Conservation (phyloP, 176 grass and related monocot species). For the Paspalum vaginatum region DNA sequence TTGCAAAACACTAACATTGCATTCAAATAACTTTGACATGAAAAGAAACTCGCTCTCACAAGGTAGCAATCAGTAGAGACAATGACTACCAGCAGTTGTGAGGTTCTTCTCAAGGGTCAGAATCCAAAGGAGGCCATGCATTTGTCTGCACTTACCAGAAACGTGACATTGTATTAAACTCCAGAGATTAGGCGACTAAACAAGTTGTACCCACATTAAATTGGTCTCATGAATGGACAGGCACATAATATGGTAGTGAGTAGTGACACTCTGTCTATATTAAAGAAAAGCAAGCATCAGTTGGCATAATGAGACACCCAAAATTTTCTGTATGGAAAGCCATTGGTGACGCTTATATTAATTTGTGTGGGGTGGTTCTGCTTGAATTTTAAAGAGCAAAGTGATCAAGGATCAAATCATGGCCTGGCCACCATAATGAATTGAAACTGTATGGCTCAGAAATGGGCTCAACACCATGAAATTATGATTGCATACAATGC, state of each 20-base stretch:
- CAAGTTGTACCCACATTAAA: conserved; percentile 26
- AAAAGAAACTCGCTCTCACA: neutral
- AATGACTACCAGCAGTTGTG: conserved; percentile 31
- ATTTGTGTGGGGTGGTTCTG: conserved; percentile 5
- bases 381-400: conserved; percentile 11
- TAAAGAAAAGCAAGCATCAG: conserved; percentile 13
- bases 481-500: too few relatives aligned
- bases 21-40: neutral
- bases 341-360: neutral
- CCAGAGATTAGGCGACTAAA: conserved; percentile 37
- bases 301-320: conserved; percentile 17
- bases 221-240: conserved; percentile 1
- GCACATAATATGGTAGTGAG: neutral
- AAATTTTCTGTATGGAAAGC: conserved; percentile 14
- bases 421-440: neutral
- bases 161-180: conserved; percentile 1
- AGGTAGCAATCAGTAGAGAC: neutral
- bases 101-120: conserved; percentile 37
- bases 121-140: conserved; percentile 3
- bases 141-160: conserved; percentile 34
- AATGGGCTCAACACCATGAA: too few relatives aligned
- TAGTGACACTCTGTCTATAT: neutral
- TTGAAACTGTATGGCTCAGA: too few relatives aligned
- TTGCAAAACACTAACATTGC: neutral
- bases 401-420: neutral